These are phyloP conservation scores for Begonia peltatifolia DNA, from an alignment of 306 rosid genomes.

Conservation along the genomic window DNA sequence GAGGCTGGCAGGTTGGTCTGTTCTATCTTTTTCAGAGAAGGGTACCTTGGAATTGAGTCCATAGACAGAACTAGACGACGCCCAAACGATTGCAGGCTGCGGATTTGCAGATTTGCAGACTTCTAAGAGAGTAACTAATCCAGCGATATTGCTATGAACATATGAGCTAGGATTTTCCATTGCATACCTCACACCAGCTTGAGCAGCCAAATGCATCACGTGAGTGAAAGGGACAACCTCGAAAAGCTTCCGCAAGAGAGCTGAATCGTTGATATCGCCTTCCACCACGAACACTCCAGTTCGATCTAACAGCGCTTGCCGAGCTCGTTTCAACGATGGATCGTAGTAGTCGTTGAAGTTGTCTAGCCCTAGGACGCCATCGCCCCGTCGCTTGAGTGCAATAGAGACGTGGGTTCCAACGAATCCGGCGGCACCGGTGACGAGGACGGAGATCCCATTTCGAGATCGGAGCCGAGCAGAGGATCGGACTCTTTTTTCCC, in stretches of 20 bases:
- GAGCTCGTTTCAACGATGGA: slow-evolving; percentile 64
- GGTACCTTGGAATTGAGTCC: slow-evolving; percentile 93
- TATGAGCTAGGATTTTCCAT: slow-evolving; percentile 93
- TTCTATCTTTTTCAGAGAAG: slow-evolving; percentile 68
- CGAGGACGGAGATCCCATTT: slow-evolving; percentile 58
- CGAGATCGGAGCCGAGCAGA: slow-evolving; percentile 60
- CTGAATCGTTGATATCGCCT: slow-evolving; percentile 78
- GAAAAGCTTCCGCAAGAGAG: slow-evolving; percentile 62
- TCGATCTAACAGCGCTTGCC: slow-evolving; percentile 67
- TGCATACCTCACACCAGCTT: slow-evolving; percentile 75
- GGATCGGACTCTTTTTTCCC: slow-evolving; percentile 74
- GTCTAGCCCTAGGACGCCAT: slow-evolving; percentile 74
- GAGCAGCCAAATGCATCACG: slow-evolving; percentile 46
- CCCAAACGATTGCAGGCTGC: slow-evolving; percentile 88
- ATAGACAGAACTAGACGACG: slow-evolving; percentile 87
- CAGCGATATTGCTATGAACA: slow-evolving; percentile 94
- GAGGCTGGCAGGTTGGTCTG: too few species aligned
- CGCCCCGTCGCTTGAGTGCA: slow-evolving; percentile 84
- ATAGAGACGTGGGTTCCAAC: slow-evolving; percentile 89
- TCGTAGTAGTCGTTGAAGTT: slow-evolving; percentile 83
- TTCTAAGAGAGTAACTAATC: slow-evolving; percentile 79
- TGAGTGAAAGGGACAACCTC: slow-evolving; percentile 90
- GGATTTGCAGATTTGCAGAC: slow-evolving; percentile 28
- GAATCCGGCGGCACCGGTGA: slow-evolving; percentile 87
- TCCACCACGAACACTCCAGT: slow-evolving; percentile 83